Base-by-base conservation (phyloP, 441 rosid species). In the Erodium texanum region DNA sequence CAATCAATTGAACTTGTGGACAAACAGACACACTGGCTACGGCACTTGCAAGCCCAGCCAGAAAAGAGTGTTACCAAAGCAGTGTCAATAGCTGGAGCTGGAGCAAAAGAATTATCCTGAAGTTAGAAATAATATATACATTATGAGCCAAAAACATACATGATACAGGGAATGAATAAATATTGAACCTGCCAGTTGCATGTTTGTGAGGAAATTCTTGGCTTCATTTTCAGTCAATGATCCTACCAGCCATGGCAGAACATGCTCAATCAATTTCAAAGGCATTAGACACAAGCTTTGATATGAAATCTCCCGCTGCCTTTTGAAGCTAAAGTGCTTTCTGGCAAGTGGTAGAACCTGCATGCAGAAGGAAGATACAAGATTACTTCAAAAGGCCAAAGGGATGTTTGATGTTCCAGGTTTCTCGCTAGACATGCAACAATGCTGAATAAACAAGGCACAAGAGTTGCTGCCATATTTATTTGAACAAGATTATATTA, bases 331-430 rank as follows among this genome's bases (percentile, higher is more conserved):
- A 74, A 89, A 89, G 73, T 82, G 89, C 76, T 81, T 87, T 70
- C 89, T 83, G 64, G 95, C 92, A 72, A 89, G 88, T 29, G 95
- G 95, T 59, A 89, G 86, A 72, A 89, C 92, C 95, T 89, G 74
- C 77, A 71, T 68, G 74, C 70, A 80, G 82, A 29, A 12, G 62
- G 11, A 7, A 52, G 29, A 22, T 36, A 36, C 8, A 36, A 36
- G 41, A 36, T 36, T 7, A 36, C 41, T 36, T 36, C 8, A 36
- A 36, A 36, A 2, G 41, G 41, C 41, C 6, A 36, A 36, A 36
- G 41, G 41, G 41, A 36, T 36, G 41, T 36, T 36, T 36, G 6
- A 10, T 36, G 41, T 10, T 36, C 6, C 41, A 36, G 41, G 41
- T 36, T 36, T 36, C 41, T 54, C 32, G 14, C 56, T 58, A 38